A percentile compares a stretch with the other conserved stretches of the same genome.
Evolutionary conservation across 2,329 filamentous ascomycete genomes (phyloP).

Genomic region (Westerdykella aurantiaca): DNA sequence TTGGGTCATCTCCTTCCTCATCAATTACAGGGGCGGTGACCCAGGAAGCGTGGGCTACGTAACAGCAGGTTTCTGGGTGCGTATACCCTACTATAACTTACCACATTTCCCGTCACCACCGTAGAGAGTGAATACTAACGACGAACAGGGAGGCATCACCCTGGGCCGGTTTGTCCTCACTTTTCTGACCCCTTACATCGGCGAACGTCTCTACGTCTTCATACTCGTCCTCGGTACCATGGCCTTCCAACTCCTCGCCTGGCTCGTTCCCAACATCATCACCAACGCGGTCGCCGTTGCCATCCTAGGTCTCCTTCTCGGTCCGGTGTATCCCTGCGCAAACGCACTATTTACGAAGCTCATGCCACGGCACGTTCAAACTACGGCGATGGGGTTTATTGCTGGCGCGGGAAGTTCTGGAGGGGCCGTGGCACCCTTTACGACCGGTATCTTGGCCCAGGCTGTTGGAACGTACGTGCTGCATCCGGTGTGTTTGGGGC

Average conservation of each 20-base stretch:
- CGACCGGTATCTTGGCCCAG: constrained; percentile 60
- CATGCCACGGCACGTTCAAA: constrained; percentile 55
- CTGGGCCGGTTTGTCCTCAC: constrained; percentile 68
- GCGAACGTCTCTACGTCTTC: constrained; percentile 66
- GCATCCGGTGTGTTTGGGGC: constrained; percentile 59
- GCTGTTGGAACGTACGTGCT: constrained; percentile 58
- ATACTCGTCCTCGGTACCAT: constrained; percentile 56
- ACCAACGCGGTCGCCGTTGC: constrained; percentile 45
- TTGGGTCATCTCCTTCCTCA: constrained; percentile 83
- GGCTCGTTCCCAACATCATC: constrained; percentile 67
- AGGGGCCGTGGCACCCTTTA: constrained; percentile 61
- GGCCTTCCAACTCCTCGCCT: constrained; percentile 68
- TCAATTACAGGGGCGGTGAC: constrained; percentile 63
- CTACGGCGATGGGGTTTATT: constrained; percentile 62
- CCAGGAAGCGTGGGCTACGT: constrained; percentile 72
- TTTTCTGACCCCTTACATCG: constrained; percentile 59
- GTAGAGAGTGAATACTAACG: constrained; percentile 5
- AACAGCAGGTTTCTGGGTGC: constrained; percentile 61
- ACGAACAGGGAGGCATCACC: constrained; percentile 62
- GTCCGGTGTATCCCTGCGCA: constrained; percentile 73
- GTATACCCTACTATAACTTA: constrained; percentile 17
- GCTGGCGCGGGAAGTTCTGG: constrained; percentile 64
- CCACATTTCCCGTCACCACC: background rate
- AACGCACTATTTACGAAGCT: constrained; percentile 57
- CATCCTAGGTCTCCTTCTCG: constrained; percentile 68